Percentiles rank a stretch among this genome's conserved stretches.
These are phyloP conservation scores for Talaromyces wortmannii DNA, from an alignment of 495 filamentous ascomycete species.

Conservation along the genomic window DNA sequence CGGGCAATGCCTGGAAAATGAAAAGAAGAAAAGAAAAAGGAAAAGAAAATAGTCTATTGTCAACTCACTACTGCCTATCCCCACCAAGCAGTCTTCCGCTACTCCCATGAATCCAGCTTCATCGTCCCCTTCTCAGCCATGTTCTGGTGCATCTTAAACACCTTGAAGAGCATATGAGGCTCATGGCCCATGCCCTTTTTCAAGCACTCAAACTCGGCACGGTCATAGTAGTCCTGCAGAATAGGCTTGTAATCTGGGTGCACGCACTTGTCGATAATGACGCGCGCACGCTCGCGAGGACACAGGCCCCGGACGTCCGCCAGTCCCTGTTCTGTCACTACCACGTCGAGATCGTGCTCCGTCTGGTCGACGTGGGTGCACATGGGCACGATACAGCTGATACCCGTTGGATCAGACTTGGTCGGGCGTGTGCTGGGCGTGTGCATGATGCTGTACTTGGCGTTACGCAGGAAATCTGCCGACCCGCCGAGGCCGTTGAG, in stretches of 20 bases:
- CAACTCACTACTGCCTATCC: too few species aligned
- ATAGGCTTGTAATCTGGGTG: conserved; percentile 83
- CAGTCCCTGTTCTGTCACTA: conserved; percentile 83
- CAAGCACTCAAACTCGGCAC: conserved; percentile 81
- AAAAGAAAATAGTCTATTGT: too few species aligned
- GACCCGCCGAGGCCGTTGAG: conserved; percentile 85
- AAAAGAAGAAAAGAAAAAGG: too few species aligned
- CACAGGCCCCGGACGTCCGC: conserved; percentile 80
- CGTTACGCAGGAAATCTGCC: conserved; percentile 77
- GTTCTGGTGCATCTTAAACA: conserved; percentile 86
- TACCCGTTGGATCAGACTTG: conserved; percentile 77
- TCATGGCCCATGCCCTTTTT: conserved; percentile 87
- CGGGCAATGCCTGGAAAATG: too few species aligned
- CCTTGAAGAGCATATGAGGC: conserved; percentile 76
- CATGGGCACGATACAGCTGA: conserved; percentile 87
- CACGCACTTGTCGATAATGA: conserved; percentile 85
- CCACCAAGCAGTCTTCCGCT: too few species aligned
- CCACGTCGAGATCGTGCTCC: conserved; percentile 81
- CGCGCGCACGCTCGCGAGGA: conserved; percentile 73
- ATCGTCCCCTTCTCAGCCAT: conserved; percentile 77
- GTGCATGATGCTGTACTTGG: conserved; percentile 94
- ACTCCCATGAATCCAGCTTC: conserved; percentile 58
- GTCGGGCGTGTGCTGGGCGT: conserved; percentile 72
- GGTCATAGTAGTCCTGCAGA: conserved; percentile 75
- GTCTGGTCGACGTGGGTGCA: conserved; percentile 92